phyloP scores from a whole-genome alignment of 176 grass and related monocot species.

The Oryza glumipatula region DNA sequence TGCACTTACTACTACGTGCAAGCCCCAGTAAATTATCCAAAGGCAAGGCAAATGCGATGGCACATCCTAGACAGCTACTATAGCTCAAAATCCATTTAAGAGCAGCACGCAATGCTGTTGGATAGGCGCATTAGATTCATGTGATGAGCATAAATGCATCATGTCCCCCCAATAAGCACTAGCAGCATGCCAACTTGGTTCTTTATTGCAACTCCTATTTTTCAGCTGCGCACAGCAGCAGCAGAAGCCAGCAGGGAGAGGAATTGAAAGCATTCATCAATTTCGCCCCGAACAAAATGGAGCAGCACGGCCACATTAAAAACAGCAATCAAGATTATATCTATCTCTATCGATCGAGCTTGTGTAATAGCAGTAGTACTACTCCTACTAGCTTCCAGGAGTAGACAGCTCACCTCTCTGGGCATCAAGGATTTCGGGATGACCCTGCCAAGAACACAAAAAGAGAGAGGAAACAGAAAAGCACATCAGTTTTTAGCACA shows the following conservation, averaged over 20 bases:
- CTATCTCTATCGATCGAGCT: conserved; percentile 7
- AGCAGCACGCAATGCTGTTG: conserved; percentile 15
- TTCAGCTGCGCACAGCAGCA: not conserved
- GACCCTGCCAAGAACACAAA: conserved; percentile 57
- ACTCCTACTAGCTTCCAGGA: not conserved
- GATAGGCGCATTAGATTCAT: conserved; percentile 38
- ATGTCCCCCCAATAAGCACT: not conserved
- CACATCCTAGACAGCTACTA: not conserved
- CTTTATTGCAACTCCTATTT: conserved; percentile 18
- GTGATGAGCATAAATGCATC: conserved; percentile 49
- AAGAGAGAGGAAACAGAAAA: conserved; percentile 46
- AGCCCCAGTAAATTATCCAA: conserved; percentile 23
- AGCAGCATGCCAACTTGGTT: conserved; percentile 15
- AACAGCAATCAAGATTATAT: conserved; percentile 1
- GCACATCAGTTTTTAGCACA: conserved; percentile 50
- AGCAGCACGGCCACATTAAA: not conserved
- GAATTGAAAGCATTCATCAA: conserved; percentile 25
- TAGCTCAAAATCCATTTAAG: conserved; percentile 27
- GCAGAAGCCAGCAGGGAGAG: conserved; percentile 10
- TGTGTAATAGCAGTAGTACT: not conserved
- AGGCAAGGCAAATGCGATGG: not conserved
- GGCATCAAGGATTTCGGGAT: conserved; percentile 85
- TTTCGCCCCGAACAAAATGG: conserved; percentile 32
- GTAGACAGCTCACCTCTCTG: conserved; percentile 66
- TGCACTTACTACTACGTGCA: not conserved